These are phyloP conservation scores for Colletotrichum chrysophilum DNA, from an alignment of 2,329 filamentous ascomycete genomes.

Conservation along the genomic window DNA sequence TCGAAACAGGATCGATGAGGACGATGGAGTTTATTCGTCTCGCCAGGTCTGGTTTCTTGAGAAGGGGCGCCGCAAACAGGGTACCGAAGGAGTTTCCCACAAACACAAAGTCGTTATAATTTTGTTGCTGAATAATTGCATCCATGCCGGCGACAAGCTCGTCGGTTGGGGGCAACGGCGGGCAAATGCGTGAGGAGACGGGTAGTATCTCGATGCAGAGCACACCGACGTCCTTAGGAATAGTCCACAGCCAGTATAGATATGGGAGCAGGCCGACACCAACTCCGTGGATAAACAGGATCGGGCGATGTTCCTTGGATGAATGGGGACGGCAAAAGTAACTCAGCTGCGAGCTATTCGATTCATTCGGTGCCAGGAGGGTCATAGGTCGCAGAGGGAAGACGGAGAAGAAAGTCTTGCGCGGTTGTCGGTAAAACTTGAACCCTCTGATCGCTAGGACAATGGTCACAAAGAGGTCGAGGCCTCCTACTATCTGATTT, in stretches of 20 bases:
- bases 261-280: constrained; percentile 72
- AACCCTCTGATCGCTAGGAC: constrained; percentile 56
- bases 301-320: constrained; percentile 58
- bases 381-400: constrained; percentile 64
- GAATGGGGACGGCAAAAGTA: constrained; percentile 73
- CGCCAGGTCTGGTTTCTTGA: constrained; percentile 39
- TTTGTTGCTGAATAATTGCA: constrained; percentile 62
- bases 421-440: constrained; percentile 47
- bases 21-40: constrained; percentile 55
- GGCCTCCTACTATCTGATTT: constrained; percentile 11
- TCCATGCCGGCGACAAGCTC: constrained; percentile 24
- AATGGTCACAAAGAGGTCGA: constrained; percentile 57
- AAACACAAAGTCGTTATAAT: constrained; percentile 63
- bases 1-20: constrained; percentile 67
- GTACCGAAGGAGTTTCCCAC: constrained; percentile 71
- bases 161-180: constrained; percentile 30
- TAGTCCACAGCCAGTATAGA: constrained; percentile 58
- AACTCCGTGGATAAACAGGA: constrained; percentile 75
- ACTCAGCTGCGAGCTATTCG: constrained; percentile 54
- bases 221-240: constrained; percentile 57
- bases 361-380: constrained; percentile 49
- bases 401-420: constrained; percentile 44
- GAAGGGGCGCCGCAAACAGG: constrained; percentile 55
- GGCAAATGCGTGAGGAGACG: constrained; percentile 67
- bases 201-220: constrained; percentile 71